Evolutionary conservation across 805 yeast species (phyloP).

Genomic region (Saccharomyces jurei): DNA sequence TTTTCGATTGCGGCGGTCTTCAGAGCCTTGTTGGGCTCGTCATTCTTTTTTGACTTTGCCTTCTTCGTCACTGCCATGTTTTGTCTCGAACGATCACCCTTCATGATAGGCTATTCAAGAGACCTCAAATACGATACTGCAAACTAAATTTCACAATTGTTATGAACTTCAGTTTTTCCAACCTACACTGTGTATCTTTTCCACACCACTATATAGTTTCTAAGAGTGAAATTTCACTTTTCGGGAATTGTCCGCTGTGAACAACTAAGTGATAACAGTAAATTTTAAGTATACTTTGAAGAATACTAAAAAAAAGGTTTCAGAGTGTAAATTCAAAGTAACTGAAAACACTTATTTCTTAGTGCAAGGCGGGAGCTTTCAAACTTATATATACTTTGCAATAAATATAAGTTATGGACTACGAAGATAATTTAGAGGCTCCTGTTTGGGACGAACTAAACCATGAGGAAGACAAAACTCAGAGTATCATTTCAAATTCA

Average conservation of each 20-base stretch:
- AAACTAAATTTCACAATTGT: background rate
- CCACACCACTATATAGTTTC: background rate
- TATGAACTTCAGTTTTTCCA: background rate
- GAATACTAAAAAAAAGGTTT: background rate
- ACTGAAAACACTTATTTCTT: background rate
- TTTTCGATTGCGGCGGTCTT: conserved; percentile 1
- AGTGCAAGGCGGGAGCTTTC: background rate
- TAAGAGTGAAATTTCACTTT: background rate
- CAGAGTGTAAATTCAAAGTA: background rate
- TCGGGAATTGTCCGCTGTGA: background rate
- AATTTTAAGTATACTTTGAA: background rate
- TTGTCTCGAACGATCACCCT: background rate
- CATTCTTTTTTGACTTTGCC: background rate
- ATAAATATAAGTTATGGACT: conserved; percentile 13
- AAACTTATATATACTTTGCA: background rate
- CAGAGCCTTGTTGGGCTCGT: conserved; percentile 1
- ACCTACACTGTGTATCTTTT: background rate
- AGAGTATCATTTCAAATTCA: conserved; percentile 10
- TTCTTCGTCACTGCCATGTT: background rate
- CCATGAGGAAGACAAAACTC: conserved; percentile 4
- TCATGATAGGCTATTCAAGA: conserved; percentile 6
- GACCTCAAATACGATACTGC: background rate
- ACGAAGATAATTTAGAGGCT: conserved; percentile 23
- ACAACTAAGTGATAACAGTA: background rate
- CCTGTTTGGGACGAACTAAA: conserved; percentile 31